These are phyloP conservation scores for Ceratocystis huliohia DNA, from an alignment of 2,329 filamentous ascomycete genomes.

Conservation along the genomic window DNA sequence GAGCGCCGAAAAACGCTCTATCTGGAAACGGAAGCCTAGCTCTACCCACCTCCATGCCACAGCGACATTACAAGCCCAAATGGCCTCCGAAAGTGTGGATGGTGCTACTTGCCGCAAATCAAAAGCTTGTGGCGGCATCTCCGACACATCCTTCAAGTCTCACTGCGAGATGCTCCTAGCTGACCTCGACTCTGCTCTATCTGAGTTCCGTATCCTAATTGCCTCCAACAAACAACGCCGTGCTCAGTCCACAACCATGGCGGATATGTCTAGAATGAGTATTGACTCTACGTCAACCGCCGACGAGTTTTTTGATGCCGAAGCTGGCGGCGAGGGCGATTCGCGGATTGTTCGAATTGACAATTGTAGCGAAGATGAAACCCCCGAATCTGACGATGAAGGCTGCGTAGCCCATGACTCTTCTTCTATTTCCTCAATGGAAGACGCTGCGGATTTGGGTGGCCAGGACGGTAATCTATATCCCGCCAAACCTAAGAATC, in stretches of 20 bases:
- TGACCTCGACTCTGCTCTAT: slow-evolving; percentile 72
- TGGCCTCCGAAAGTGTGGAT: slow-evolving; percentile 25
- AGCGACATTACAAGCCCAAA: slow-evolving; percentile 29
- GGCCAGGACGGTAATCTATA: slow-evolving; percentile 56
- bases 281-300: slow-evolving; percentile 66
- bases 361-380: slow-evolving; percentile 53
- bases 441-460: slow-evolving; percentile 44
- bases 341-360: slow-evolving; percentile 63
- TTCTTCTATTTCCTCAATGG: slow-evolving; percentile 47
- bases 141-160: slow-evolving; percentile 58
- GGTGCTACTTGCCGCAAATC: slow-evolving; percentile 29
- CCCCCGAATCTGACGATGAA: slow-evolving; percentile 43
- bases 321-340: slow-evolving; percentile 47
- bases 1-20: slow-evolving; percentile 39
- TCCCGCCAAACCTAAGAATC: slow-evolving; percentile 60
- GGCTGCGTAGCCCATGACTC: slow-evolving; percentile 38
- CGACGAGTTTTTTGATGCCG: slow-evolving; percentile 92
- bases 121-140: slow-evolving; percentile 31
- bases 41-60: slow-evolving; percentile 31
- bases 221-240: slow-evolving; percentile 68
- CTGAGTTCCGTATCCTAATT: slow-evolving; percentile 68
- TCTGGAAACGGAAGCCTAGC: slow-evolving; percentile 86
- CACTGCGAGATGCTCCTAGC: slow-evolving; percentile 71
- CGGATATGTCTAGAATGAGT: slow-evolving; percentile 43
- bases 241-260: slow-evolving; percentile 39